Conservation (phyloP, 331 rosid genomes). For the Spiraea crenata region DNA sequence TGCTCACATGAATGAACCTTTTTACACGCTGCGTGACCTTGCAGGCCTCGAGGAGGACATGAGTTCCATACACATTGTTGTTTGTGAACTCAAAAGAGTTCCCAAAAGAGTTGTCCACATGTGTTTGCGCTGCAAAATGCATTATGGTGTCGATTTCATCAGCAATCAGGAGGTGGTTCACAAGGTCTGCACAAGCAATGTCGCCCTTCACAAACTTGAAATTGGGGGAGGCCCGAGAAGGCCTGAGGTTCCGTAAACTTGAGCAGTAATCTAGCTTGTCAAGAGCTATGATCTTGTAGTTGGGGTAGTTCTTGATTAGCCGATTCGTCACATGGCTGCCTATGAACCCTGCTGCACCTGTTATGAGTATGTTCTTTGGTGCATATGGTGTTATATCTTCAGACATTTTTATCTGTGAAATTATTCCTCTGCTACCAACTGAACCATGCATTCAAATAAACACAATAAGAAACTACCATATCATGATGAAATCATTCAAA, state of each 20-base stretch:
- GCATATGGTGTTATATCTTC: slow-evolving; percentile 28
- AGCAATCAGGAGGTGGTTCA: slow-evolving; percentile 51
- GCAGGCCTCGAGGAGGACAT: slow-evolving; percentile 74
- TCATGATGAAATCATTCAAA: not conserved
- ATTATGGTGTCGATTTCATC: slow-evolving; percentile 71
- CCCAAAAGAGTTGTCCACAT: slow-evolving; percentile 73
- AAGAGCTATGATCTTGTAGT: slow-evolving; percentile 60
- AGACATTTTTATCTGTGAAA: not conserved
- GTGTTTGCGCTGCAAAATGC: slow-evolving; percentile 83
- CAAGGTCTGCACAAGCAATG: slow-evolving; percentile 53
- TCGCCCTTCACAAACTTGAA: slow-evolving; percentile 69
- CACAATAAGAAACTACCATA: not conserved
- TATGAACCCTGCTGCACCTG: slow-evolving; percentile 78
- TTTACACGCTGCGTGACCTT: slow-evolving; percentile 45
- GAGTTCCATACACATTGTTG: slow-evolving; percentile 76
- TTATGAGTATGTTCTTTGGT: slow-evolving; percentile 60
- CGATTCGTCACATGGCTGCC: slow-evolving; percentile 69
- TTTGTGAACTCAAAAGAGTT: slow-evolving; percentile 74
- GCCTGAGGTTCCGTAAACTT: slow-evolving; percentile 45
- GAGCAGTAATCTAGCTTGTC: slow-evolving; percentile 75
- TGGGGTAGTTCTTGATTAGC: slow-evolving; percentile 48
- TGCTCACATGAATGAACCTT: slow-evolving; percentile 64
- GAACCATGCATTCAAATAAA: not conserved
- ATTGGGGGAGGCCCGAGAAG: slow-evolving; percentile 42
- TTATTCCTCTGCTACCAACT: not conserved